Conservation (phyloP, 768 basidiomycete genomes). For the Termitomyces sp. region DNA sequence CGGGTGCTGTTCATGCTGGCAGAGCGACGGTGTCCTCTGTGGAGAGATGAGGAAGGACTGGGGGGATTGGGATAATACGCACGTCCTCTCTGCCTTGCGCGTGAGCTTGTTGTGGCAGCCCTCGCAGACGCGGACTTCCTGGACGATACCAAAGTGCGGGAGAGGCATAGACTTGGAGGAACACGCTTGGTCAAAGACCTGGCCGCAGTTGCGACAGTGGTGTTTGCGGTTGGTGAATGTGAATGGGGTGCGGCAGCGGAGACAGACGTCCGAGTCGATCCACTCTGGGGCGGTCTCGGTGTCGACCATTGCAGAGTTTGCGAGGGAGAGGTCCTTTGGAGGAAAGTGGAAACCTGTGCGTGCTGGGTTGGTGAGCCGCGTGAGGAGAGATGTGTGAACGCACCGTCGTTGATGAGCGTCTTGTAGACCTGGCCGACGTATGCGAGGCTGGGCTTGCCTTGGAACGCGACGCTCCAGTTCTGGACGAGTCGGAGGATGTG, state of each 20-base stretch:
- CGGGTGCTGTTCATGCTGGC: constrained; percentile 48
- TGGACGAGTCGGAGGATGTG: constrained; percentile 78
- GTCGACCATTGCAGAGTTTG: constrained; percentile 83
- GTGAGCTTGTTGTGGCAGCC: constrained; percentile 75
- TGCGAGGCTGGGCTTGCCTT: constrained; percentile 65
- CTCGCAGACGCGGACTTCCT: constrained; percentile 93
- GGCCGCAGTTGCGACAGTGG: constrained; percentile 97
- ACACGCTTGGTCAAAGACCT: constrained; percentile 93
- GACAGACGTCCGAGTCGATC: constrained; percentile 94
- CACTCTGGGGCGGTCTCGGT: constrained; percentile 93
- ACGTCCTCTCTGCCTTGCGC: constrained; percentile 59
- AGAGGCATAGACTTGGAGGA: constrained; percentile 79
- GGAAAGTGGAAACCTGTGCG: constrained; percentile 76
- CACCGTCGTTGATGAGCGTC: constrained; percentile 70
- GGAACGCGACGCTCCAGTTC: constrained; percentile 90
- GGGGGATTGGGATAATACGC: constrained; percentile 15
- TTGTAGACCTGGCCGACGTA: constrained; percentile 83
- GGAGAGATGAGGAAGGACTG: constrained; percentile 12
- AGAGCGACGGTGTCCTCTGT: constrained; percentile 49
- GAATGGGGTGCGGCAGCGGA: constrained; percentile 87
- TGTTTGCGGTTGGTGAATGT: constrained; percentile 96
- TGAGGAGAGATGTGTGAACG: constrained; percentile 10
- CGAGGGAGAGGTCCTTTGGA: constrained; percentile 62
- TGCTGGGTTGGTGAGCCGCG: constrained; percentile 1
- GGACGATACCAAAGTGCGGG: constrained; percentile 89